Evolutionary conservation across 352 stramenopile species (phyloP).

Genomic region (Aphanomyces stellatus): DNA sequence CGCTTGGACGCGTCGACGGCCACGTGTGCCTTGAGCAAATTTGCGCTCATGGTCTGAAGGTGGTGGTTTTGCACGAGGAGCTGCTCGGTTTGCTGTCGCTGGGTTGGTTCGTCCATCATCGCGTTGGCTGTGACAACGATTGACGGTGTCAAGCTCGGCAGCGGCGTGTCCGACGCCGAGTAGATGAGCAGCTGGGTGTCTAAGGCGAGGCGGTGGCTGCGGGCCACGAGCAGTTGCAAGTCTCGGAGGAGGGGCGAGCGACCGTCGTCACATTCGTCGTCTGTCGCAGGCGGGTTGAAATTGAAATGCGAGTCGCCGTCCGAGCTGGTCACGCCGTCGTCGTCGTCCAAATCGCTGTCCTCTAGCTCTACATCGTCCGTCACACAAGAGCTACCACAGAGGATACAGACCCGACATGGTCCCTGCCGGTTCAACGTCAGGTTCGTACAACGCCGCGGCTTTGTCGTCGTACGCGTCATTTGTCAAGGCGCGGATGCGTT

Average conservation of each 20-base stretch:
- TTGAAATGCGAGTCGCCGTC: constrained; percentile 14
- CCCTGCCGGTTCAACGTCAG: background rate
- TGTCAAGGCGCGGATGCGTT: background rate
- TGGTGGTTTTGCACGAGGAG: background rate
- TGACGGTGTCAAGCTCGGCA: background rate
- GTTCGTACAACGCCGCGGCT: no score
- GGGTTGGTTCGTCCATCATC: background rate
- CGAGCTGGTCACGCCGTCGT: background rate
- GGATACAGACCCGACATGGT: background rate
- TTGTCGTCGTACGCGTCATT: no score
- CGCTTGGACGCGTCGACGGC: background rate
- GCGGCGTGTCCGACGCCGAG: background rate
- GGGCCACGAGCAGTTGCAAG: background rate
- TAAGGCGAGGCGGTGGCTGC: constrained; percentile 10
- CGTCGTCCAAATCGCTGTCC: background rate
- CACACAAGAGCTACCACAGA: background rate
- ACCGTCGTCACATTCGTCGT: background rate
- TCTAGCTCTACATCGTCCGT: background rate
- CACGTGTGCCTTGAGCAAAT: background rate
- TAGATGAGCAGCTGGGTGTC: constrained; percentile 6
- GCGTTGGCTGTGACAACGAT: background rate
- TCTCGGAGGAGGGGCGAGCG: constrained; percentile 12
- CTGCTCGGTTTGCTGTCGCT: background rate
- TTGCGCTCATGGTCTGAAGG: background rate
- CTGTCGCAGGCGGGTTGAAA: background rate